Base-by-base conservation (phyloP, 495 filamentous ascomycete genomes). In the Penicillium herquei region DNA sequence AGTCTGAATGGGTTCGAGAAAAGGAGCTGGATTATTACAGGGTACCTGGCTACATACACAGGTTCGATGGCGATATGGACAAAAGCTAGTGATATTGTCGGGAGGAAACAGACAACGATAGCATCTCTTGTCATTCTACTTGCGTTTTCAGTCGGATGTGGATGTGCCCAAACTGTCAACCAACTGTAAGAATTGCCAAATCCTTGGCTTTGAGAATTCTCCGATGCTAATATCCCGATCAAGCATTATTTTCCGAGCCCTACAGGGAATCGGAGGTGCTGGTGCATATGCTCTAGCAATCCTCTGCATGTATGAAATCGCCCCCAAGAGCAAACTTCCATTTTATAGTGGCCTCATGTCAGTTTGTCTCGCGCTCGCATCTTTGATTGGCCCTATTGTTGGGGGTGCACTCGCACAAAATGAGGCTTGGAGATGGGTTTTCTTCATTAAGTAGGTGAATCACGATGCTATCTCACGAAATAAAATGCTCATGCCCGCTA, bases 1-100 rank as follows among this genome's bases (percentile, higher is more conserved):
- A 77, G 79, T 18, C 62, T 87, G 17, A 56, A 77, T 7, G 74
- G 82, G 37, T 82, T 82, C 52, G 65, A 77, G 16, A 71, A 83
- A 52, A 72, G 70, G 4, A 77, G 78, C 14, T 86, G 82, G 84
- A 70, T 87, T 12, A 71, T 84, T 32, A 81, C 79, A 12, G 70
- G 73, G 12, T 87, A 86, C 56, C 63, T 85, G 12, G 58, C 85
- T 40, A 82, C 76, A 3, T 84, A 84, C 46, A 78, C 81, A 17
- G 67, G 82, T 8, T 82, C 84, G 40, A 78, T 82, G 39, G 77
- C 83, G 46, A 78, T 82, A 41, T 81, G 82, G 66, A 78, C 82
- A 7, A 84, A 83, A 56, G 46, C 82, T 46, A 85, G 83, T 54
- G 82, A 87, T 63, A 78, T 85, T 13, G 76, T 83, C 33, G 84